Evolutionary conservation across 257 asterid species (phyloP).

Genomic region (Eucommia ulmoides): DNA sequence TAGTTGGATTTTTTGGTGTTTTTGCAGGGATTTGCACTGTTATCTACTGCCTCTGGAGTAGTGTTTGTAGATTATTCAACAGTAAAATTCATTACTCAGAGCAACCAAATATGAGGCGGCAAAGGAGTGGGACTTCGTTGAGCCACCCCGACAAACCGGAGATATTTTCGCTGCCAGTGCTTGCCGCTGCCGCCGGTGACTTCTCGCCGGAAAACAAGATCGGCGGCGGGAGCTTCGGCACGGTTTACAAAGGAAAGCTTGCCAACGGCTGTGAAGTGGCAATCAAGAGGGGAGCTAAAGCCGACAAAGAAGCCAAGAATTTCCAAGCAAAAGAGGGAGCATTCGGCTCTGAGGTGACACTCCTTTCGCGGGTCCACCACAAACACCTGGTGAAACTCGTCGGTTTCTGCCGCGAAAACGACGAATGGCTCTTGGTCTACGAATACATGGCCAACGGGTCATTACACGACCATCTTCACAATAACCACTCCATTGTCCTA

Average conservation of each 20-base stretch:
- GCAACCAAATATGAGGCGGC: conserved; percentile 2
- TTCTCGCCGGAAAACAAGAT: conserved; percentile 8
- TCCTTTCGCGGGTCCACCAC: conserved; percentile 9
- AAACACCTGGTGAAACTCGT: conserved; percentile 6
- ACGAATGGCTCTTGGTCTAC: conserved; percentile 9
- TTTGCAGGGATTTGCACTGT: conserved; percentile 1
- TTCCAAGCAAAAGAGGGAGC: conserved; percentile 10
- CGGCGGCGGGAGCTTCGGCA: conserved; percentile 14
- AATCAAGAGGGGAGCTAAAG: conserved; percentile 7
- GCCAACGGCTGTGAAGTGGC: conserved; percentile 10
- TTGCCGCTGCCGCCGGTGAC: conserved; percentile 7
- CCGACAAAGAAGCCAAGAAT: not conserved
- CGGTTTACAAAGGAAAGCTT: conserved; percentile 11
- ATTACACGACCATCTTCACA: conserved; percentile 10
- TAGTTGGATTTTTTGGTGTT: conserved; percentile 6
- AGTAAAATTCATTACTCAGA: conserved; percentile 1
- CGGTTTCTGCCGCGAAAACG: conserved; percentile 9
- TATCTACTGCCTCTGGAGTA: conserved; percentile 6
- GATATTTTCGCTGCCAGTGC: conserved; percentile 5
- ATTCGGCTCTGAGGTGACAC: conserved; percentile 7
- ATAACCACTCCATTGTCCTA: not conserved
- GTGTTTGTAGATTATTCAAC: not conserved
- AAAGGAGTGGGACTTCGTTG: conserved; percentile 8
- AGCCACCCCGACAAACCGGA: conserved; percentile 6
- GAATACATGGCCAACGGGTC: conserved; percentile 12